phyloP scores from a whole-genome alignment of 2,329 filamentous ascomycete genomes.

The Furcasterigmium furcatum region DNA sequence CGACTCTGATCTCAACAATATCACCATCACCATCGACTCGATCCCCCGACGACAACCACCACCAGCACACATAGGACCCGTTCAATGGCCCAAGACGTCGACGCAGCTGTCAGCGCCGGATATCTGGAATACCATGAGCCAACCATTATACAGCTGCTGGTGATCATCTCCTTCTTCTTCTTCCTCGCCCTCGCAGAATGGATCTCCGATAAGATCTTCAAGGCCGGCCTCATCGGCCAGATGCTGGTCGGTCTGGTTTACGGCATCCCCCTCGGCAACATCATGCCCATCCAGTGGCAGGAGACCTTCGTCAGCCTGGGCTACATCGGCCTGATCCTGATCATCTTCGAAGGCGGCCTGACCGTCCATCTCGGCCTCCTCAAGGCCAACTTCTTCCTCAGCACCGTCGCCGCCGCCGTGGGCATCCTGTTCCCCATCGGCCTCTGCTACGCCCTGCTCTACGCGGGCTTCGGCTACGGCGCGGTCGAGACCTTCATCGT shows the following conservation, averaged over 20 bases:
- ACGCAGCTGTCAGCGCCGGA: slow-evolving; percentile 7
- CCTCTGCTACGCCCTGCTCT: slow-evolving; percentile 37
- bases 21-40: too few species aligned
- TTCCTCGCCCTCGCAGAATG: slow-evolving; percentile 37
- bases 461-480: slow-evolving; percentile 36
- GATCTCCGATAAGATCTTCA: slow-evolving; percentile 33
- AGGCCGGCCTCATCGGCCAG: slow-evolving; percentile 42
- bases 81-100: slow-evolving; percentile 2
- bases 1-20: too few species aligned
- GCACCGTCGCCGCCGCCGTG: slow-evolving; percentile 34
- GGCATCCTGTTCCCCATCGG: slow-evolving; percentile 44
- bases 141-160: slow-evolving; percentile 31
- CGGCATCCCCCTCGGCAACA: slow-evolving; percentile 38
- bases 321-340: slow-evolving; percentile 44
- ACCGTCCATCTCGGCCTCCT: slow-evolving; percentile 41
- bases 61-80: too few species aligned
- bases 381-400: slow-evolving; percentile 38
- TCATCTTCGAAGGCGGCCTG: slow-evolving; percentile 49
- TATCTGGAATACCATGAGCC: slow-evolving; percentile 37
- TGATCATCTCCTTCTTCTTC: slow-evolving; percentile 41
- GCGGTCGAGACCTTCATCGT: slow-evolving; percentile 16
- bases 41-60: too few species aligned
- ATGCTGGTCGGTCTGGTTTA: slow-evolving; percentile 44
- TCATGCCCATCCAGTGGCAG: slow-evolving; percentile 37
- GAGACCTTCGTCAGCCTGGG: slow-evolving; percentile 41